Percentiles rank a stretch among this genome's conserved stretches.
Conservation (phyloP, 202 grass and related monocot species). For the Zoysia matrella region DNA sequence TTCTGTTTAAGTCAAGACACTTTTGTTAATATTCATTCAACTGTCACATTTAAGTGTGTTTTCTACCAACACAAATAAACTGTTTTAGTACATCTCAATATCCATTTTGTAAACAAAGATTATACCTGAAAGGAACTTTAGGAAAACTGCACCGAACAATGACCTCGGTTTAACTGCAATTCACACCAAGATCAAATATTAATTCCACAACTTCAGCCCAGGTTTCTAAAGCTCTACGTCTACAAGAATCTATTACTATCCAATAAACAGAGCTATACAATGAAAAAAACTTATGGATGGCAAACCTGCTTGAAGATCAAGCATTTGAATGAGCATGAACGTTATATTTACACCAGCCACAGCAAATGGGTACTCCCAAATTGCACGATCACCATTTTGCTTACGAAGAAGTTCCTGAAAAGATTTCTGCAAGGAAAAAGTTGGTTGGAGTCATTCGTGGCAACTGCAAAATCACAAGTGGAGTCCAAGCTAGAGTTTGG, state of each 20-base stretch:
- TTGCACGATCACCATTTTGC: slow-evolving; percentile 91
- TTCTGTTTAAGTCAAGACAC: slow-evolving; percentile 49
- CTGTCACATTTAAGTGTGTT: slow-evolving; percentile 13
- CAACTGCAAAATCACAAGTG: background rate
- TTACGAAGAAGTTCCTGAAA: slow-evolving; percentile 95
- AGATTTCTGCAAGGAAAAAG: slow-evolving; percentile 69
- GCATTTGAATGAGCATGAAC: slow-evolving; percentile 72
- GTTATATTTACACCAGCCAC: no score
- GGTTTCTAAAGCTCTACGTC: slow-evolving; percentile 6
- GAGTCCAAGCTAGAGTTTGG: background rate
- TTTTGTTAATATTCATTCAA: slow-evolving; percentile 17
- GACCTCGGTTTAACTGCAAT: slow-evolving; percentile 90
- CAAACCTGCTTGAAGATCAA: slow-evolving; percentile 95
- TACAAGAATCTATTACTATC: slow-evolving; percentile 27
- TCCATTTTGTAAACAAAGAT: slow-evolving; percentile 27
- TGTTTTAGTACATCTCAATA: slow-evolving; percentile 6
- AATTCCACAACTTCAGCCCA: slow-evolving; percentile 7
- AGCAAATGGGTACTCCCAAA: slow-evolving; percentile 97
- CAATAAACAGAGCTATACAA: slow-evolving; percentile 27
- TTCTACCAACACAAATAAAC: background rate
- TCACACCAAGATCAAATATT: slow-evolving; percentile 9
- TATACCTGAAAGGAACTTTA: slow-evolving; percentile 95
- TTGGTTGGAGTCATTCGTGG: slow-evolving; percentile 14
- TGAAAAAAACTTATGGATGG: slow-evolving; percentile 33
- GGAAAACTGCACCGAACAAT: slow-evolving; percentile 89